phyloP scores from a whole-genome alignment of 1,139 yeast genomes.

The Protomyces inundatus region DNA sequence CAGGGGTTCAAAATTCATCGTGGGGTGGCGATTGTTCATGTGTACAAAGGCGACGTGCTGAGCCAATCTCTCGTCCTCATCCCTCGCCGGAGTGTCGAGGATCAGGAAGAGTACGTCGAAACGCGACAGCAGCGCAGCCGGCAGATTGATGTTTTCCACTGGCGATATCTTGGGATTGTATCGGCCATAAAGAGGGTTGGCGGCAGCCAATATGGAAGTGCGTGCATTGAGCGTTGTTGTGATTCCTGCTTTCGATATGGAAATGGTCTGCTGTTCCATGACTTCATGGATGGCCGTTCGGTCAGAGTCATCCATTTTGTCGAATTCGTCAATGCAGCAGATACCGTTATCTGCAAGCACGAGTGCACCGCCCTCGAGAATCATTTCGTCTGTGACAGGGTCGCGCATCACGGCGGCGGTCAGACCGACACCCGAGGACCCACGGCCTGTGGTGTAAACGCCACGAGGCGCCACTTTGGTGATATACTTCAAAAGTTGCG shows the following conservation, averaged over 20 bases:
- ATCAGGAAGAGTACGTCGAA: conserved; percentile 85
- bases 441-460: conserved; percentile 96
- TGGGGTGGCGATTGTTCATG: conserved; percentile 85
- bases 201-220: conserved; percentile 93
- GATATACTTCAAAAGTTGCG: conserved; percentile 87
- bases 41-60: conserved; percentile 93
- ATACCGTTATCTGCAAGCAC: conserved; percentile 97
- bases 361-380: conserved; percentile 95
- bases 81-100: conserved; percentile 77
- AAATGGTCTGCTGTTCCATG: conserved; percentile 98
- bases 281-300: conserved; percentile 98
- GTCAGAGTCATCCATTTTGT: conserved; percentile 96
- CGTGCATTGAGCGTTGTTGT: conserved; percentile 95
- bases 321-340: conserved; percentile 98
- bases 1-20: conserved; percentile 65
- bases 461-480: conserved; percentile 94
- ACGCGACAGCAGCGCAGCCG: conserved; percentile 93
- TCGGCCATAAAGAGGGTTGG: conserved; percentile 93
- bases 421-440: conserved; percentile 97
- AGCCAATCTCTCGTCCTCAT: conserved; percentile 79
- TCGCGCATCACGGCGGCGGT: conserved; percentile 99
- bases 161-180: conserved; percentile 89
- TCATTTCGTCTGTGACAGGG: conserved; percentile 98
- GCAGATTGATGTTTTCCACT: conserved; percentile 89
- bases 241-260: conserved; percentile 96